Percentiles rank a stretch among this genome's conserved stretches.
Conservation (phyloP, 768 basidiomycete genomes). For the Dictyophora rubrovolvata region DNA sequence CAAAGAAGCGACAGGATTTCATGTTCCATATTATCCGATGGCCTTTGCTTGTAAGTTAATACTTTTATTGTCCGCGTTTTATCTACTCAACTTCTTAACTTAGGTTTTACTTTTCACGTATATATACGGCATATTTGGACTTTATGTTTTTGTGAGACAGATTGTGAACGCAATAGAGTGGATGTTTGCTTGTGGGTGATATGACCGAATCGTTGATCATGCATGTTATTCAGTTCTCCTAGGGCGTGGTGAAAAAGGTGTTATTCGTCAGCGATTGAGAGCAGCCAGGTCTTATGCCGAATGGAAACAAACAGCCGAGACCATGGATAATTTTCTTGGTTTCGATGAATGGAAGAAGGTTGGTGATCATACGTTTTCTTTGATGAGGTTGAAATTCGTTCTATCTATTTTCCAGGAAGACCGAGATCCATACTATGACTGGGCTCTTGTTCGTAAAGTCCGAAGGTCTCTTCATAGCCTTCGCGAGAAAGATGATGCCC, state of each 20-base stretch:
- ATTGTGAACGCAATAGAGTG: conserved; percentile 93
- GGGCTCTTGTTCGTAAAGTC: conserved; percentile 71
- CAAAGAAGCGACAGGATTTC: conserved; percentile 54
- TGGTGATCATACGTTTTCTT: not conserved
- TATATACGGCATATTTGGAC: conserved; percentile 74
- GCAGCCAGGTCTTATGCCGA: conserved; percentile 73
- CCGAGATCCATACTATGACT: conserved; percentile 88
- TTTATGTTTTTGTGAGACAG: conserved; percentile 84
- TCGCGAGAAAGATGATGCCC: conserved; percentile 68
- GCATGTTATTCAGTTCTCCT: not conserved
- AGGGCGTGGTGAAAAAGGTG: conserved; percentile 84
- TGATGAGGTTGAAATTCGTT: not conserved
- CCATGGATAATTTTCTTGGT: conserved; percentile 70
- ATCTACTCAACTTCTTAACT: not conserved
- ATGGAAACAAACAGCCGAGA: conserved; percentile 77
- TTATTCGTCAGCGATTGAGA: conserved; percentile 64
- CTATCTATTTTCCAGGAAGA: conserved; percentile 29
- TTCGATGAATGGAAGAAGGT: conserved; percentile 84
- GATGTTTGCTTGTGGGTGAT: conserved; percentile 69
- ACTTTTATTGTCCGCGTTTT: not conserved
- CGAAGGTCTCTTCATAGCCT: conserved; percentile 60
- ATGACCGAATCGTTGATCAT: not conserved
- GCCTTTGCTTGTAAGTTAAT: conserved; percentile 63
- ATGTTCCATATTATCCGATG: conserved; percentile 72
- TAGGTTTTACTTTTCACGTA: conserved; percentile 79